Conservation (phyloP, 2,329 filamentous ascomycete genomes). For the Exophiala bonariae region DNA sequence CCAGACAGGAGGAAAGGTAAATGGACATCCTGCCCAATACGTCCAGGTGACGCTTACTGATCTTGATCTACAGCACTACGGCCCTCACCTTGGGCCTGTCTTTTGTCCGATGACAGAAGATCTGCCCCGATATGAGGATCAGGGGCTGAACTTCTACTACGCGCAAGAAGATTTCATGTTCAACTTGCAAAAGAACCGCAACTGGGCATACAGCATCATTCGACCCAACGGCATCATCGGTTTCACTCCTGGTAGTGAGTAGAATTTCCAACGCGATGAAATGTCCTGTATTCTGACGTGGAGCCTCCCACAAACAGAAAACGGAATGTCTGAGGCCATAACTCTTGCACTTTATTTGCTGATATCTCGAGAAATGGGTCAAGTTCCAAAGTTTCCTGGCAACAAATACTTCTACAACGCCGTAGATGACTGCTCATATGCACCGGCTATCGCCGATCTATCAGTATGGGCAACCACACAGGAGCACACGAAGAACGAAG, state of each 20-base stretch:
- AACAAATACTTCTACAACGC: slow-evolving; percentile 7
- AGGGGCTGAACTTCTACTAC: slow-evolving; percentile 22
- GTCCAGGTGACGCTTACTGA: too few species aligned
- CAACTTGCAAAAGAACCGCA: slow-evolving; percentile 18
- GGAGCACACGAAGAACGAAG: slow-evolving; percentile 8
- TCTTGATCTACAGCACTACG: slow-evolving; percentile 28
- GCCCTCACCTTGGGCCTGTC: slow-evolving; percentile 31
- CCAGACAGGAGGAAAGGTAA: slow-evolving; percentile 34
- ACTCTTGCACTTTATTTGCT: slow-evolving; percentile 27
- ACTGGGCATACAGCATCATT: slow-evolving; percentile 33
- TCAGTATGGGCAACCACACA: slow-evolving; percentile 7
- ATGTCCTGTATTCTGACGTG: too few species aligned
- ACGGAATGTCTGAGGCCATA: slow-evolving; percentile 33
- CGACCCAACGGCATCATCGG: slow-evolving; percentile 34
- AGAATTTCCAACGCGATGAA: not conserved
- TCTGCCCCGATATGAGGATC: slow-evolving; percentile 24
- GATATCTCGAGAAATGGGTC: slow-evolving; percentile 1
- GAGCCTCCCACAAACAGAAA: slow-evolving; percentile 12
- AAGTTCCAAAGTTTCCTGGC: not conserved
- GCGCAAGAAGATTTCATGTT: slow-evolving; percentile 28
- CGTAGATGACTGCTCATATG: slow-evolving; percentile 6
- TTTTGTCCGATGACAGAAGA: slow-evolving; percentile 28
- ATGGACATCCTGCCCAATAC: too few species aligned
- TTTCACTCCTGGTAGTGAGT: slow-evolving; percentile 30
- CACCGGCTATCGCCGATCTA: slow-evolving; percentile 4